A percentile compares a stretch with the other conserved stretches of the same genome.
These are phyloP conservation scores for Aureobasidium leucospermi DNA, from an alignment of 2,329 filamentous ascomycete species.

Conservation along the genomic window DNA sequence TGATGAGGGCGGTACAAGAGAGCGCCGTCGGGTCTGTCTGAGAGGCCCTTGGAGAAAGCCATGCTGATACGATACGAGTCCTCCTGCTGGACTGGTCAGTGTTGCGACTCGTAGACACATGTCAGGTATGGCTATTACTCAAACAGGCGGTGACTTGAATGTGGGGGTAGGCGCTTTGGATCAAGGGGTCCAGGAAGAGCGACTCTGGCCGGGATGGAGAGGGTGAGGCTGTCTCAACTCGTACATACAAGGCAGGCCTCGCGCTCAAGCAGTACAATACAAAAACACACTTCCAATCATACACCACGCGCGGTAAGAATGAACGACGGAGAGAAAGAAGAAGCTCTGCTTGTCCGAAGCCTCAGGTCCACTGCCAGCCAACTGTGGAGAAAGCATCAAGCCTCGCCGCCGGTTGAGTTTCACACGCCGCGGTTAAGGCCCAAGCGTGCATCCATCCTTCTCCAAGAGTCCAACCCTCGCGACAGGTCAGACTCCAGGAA, in stretches of 20 bases:
- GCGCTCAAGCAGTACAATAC: conserved; percentile 9
- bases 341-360: conserved; percentile 1
- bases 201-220: not conserved
- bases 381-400: conserved; percentile 11
- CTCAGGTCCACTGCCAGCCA: not conserved
- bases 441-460: not conserved
- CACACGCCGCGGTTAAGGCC: not conserved
- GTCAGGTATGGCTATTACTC: conserved; percentile 8
- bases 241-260: conserved; percentile 3
- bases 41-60: conserved; percentile 57
- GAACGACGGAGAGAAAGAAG: conserved; percentile 1
- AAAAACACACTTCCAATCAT: conserved; percentile 3
- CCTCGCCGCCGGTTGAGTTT: conserved; percentile 3
- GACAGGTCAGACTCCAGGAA: not conserved
- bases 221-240: not conserved
- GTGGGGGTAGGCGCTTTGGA: conserved; percentile 9
- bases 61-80: conserved; percentile 36
- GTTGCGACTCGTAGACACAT: not conserved
- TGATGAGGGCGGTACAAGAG: conserved; percentile 70
- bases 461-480: too few relatives aligned
- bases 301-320: conserved; percentile 6
- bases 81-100: not conserved
- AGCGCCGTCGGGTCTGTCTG: conserved; percentile 63
- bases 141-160: conserved; percentile 13
- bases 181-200: conserved; percentile 12